Base-by-base conservation (phyloP, 352 stramenopile genomes). In the Phytophthora lateralis region DNA sequence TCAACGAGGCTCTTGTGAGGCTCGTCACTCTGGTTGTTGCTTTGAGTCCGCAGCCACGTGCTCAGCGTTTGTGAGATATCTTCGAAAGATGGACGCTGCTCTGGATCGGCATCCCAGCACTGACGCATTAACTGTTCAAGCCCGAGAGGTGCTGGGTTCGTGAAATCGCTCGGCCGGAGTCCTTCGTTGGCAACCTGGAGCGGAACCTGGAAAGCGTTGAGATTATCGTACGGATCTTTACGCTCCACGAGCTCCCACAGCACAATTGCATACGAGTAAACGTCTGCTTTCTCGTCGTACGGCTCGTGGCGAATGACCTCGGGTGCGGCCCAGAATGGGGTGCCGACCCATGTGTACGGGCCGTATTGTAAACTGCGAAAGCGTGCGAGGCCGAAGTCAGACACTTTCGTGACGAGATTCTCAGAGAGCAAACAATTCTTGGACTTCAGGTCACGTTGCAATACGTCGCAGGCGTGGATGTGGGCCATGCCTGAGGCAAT, bases 141-240 rank as follows among this genome's bases (percentile, higher is more conserved):
- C 0, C 74, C 77, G 0, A 90, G 68, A 17, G 84, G 84, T 9
- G 80, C 77, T 26, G 76, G 47, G 4, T 73, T 78, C 0, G 52
- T 63, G 55, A 91, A 89, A 2, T 77, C 65, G 9, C 58, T 52
- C 0, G 84, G 84, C 15, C 84, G 72, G 6, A 91, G 67, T 0
- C 82, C 82, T 11, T 93, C 82, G 41, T 93, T 89, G 4, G 80
- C 80, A 5, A 93, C 82, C 9, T 82, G 73, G 5, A 90, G 57
- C 17, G 84, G 84, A 21, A 93, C 84, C 51, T 91, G 84, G 48
- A 90, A 89, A n/a, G 76, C 71, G 24, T 93, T 93, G 15, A 93
- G 66, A 9, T 61, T 59, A n/a, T 83, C 76, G 60, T 91, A 93
- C 9, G 84, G 82, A 18, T 91, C 84, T 34, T 78, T 85, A 8